A percentile compares a stretch with the other conserved stretches of the same genome.
Evolutionary conservation across 108 stramenopile species (phyloP).

Genomic region (Mediolabrus comicus): DNA sequence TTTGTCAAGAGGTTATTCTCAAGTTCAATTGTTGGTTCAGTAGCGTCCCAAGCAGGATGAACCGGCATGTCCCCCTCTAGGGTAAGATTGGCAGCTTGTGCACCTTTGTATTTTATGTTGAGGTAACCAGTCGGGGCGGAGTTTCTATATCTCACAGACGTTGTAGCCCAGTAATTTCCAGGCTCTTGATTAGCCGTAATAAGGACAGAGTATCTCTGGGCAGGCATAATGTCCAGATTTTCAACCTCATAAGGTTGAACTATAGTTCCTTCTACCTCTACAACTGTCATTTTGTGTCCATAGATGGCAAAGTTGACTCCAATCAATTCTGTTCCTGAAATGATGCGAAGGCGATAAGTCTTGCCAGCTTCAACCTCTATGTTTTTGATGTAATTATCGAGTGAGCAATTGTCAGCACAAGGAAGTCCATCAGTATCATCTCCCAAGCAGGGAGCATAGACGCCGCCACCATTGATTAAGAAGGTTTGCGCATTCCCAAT

Average conservation of each 20-base stretch:
- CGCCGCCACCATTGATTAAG: constrained; percentile 40
- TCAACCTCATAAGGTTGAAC: constrained; percentile 32
- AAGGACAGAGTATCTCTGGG: constrained; percentile 40
- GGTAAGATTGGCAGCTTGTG: constrained; percentile 13
- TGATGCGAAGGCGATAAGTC: constrained; percentile 44
- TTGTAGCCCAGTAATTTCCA: constrained; percentile 38
- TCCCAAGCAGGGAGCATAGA: constrained; percentile 18
- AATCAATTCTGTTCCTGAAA: constrained; percentile 24
- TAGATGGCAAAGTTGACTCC: constrained; percentile 42
- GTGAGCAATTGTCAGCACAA: constrained; percentile 23
- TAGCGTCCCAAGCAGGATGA: constrained; percentile 31
- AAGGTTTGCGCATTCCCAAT: constrained; percentile 43
- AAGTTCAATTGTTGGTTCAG: constrained; percentile 10
- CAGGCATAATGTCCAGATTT: constrained; percentile 38
- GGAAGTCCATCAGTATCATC: constrained; percentile 3
- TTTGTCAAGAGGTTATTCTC: constrained; percentile 29
- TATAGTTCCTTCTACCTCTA: constrained; percentile 49
- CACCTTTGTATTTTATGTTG: constrained; percentile 9
- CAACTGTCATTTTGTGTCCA: constrained; percentile 45
- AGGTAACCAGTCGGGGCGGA: constrained; percentile 18
- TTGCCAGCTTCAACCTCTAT: constrained; percentile 42
- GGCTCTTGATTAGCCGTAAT: constrained; percentile 36
- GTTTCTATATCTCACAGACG: constrained; percentile 23
- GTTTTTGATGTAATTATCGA: constrained; percentile 36
- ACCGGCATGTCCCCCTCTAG: constrained; percentile 16